Percentiles rank a stretch among this genome's conserved stretches.
Evolutionary conservation across 2,329 filamentous ascomycete genomes (phyloP).

Genomic region (Leptographium radiaticola): DNA sequence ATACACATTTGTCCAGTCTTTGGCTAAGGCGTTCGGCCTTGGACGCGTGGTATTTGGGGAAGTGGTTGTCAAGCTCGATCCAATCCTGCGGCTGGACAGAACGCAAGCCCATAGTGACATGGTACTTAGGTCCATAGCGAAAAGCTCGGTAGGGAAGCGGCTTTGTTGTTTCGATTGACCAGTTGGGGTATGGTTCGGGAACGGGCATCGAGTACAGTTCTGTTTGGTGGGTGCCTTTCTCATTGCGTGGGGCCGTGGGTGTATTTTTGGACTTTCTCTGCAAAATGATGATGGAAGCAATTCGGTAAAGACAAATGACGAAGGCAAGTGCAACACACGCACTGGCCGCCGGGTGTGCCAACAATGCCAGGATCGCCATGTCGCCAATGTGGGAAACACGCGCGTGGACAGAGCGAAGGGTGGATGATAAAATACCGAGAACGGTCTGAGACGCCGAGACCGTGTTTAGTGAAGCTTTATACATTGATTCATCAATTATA

Average conservation of each 20-base stretch:
- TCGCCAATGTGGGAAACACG: neutral
- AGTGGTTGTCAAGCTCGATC: conserved; percentile 79
- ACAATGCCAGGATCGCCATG: neutral
- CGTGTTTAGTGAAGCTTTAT: too few relatives aligned
- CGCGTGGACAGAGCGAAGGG: too few relatives aligned
- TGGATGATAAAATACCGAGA: neutral
- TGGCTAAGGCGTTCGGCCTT: conserved; percentile 57
- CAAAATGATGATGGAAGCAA: neutral
- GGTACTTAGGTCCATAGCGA: conserved; percentile 62
- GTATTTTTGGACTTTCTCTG: neutral
- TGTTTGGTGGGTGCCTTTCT: conserved; percentile 6
- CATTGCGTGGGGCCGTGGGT: conserved; percentile 13
- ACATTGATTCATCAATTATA: too few relatives aligned
- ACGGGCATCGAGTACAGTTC: conserved; percentile 41
- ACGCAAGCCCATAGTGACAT: conserved; percentile 67
- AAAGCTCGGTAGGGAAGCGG: conserved; percentile 70
- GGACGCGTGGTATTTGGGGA: conserved; percentile 55
- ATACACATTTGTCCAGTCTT: conserved; percentile 53
- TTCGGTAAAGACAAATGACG: neutral
- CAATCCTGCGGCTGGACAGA: conserved; percentile 57
- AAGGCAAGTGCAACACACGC: neutral
- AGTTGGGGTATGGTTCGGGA: conserved; percentile 50
- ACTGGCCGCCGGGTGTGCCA: neutral
- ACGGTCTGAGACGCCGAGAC: neutral
- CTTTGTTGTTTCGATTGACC: conserved; percentile 55